phyloP scores from a whole-genome alignment of 2,329 filamentous ascomycete genomes.

The Penicillium verrucosum region DNA sequence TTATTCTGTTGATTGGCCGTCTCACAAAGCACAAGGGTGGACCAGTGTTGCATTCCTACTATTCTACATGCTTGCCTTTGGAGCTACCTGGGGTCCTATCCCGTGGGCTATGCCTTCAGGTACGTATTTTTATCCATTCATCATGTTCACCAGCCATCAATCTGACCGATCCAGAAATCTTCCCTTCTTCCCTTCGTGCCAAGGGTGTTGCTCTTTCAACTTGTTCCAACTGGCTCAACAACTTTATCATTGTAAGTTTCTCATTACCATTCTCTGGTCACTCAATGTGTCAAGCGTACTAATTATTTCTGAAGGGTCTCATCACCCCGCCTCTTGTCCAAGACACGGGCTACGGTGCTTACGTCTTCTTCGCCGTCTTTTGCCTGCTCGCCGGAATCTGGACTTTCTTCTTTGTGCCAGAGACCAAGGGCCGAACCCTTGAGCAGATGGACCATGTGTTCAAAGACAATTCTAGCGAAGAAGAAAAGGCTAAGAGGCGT shows the following conservation, averaged over 20 bases:
- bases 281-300: conserved; percentile 12
- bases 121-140: conserved; percentile 8
- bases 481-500: conserved; percentile 29
- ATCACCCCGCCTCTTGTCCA: conserved; percentile 63
- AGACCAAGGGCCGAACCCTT: conserved; percentile 56
- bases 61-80: conserved; percentile 62
- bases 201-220: conserved; percentile 66
- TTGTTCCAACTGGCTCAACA: conserved; percentile 62
- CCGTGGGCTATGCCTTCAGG: conserved; percentile 44
- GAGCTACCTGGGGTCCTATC: conserved; percentile 56
- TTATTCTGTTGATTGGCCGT: conserved; percentile 51
- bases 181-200: conserved; percentile 57
- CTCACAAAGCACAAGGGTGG: conserved; percentile 54
- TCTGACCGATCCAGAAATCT: conserved; percentile 56
- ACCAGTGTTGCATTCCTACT: conserved; percentile 57
- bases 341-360: conserved; percentile 52
- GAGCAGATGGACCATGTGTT: conserved; percentile 54
- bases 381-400: conserved; percentile 51
- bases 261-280: not conserved
- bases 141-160: not conserved
- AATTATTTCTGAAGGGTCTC: conserved; percentile 46
- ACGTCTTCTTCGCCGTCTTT: conserved; percentile 60
- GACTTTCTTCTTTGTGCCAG: conserved; percentile 55
- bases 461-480: conserved; percentile 36
- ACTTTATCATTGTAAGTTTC: conserved; percentile 55